phyloP scores from a whole-genome alignment of 2,329 filamentous ascomycete species.

The Lecanosticta acicola region DNA sequence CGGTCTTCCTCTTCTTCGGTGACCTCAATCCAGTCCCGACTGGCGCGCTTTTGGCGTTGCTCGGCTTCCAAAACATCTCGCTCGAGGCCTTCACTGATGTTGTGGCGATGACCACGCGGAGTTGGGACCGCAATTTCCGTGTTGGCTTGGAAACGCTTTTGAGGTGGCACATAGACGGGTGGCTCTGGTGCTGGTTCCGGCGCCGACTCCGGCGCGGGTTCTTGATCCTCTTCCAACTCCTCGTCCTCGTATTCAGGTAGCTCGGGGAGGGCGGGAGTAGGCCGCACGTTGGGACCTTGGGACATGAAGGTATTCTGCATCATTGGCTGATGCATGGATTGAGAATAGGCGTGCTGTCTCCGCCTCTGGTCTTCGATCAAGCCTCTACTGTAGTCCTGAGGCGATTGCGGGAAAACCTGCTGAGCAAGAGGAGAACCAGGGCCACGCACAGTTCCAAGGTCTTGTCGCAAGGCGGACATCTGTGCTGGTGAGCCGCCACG shows the following conservation, averaged over 20 bases:
- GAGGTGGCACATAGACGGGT: constrained; percentile 28
- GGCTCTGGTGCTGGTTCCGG: constrained; percentile 5
- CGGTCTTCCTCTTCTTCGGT: constrained; percentile 20
- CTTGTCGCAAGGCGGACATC: constrained; percentile 33
- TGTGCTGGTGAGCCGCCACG: constrained; percentile 42
- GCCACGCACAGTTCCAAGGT: constrained; percentile 22
- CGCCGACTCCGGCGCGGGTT: constrained; percentile 1
- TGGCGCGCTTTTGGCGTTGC: constrained; percentile 52
- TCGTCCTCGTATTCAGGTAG: constrained; percentile 71
- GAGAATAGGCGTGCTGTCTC: constrained; percentile 38
- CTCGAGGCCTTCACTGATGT: constrained; percentile 71
- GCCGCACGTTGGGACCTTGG: constrained; percentile 38
- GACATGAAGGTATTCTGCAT: constrained; percentile 23
- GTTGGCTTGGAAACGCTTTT: constrained; percentile 28
- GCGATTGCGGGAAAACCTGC: constrained; percentile 24
- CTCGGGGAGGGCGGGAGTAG: constrained; percentile 55
- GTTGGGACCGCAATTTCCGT: constrained; percentile 55
- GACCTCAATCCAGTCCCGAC: constrained; percentile 20
- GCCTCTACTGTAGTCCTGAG: constrained; percentile 27
- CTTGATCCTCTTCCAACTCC: constrained; percentile 24
- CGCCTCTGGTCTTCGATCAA: constrained; percentile 48
- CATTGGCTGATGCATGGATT: constrained; percentile 24
- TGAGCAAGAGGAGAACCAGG: constrained; percentile 58
- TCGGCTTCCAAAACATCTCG: constrained; percentile 80
- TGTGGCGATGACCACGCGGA: constrained; percentile 60